These are phyloP conservation scores for Daldinia sp. DNA, from an alignment of 2,329 filamentous ascomycete species.

Conservation along the genomic window DNA sequence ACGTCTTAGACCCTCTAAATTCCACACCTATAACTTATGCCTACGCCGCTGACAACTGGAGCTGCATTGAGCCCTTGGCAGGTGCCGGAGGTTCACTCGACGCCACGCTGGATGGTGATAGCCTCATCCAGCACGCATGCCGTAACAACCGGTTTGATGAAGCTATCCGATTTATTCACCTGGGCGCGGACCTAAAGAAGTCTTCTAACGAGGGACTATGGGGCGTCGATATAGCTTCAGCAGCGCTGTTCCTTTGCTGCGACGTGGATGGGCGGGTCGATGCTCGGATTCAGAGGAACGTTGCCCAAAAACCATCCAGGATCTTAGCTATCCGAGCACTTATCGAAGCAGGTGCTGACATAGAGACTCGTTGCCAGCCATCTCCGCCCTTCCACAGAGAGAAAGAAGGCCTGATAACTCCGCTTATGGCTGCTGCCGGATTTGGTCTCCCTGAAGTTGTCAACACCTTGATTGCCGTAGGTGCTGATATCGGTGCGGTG, in stretches of 20 bases:
- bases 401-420: constrained; percentile 4
- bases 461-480: constrained; percentile 11
- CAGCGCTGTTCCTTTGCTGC: neutral
- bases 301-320: constrained; percentile 5
- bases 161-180: constrained; percentile 36
- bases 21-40: constrained; percentile 35
- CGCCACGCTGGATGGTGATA: constrained; percentile 14
- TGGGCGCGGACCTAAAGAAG: constrained; percentile 22
- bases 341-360: constrained; percentile 14
- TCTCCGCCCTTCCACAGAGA: no score
- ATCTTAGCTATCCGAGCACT: neutral
- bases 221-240: neutral
- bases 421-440: constrained; percentile 15
- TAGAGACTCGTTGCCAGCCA: neutral
- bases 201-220: neutral
- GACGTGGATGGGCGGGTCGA: neutral
- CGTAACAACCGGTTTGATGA: constrained; percentile 28
- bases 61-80: constrained; percentile 30
- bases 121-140: constrained; percentile 35
- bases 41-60: constrained; percentile 32
- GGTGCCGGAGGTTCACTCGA: constrained; percentile 34
- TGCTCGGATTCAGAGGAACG: neutral
- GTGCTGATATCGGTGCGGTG: constrained; percentile 6
- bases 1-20: constrained; percentile 19
- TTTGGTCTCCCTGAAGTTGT: neutral